These are phyloP conservation scores for Diaporthe sp. DNA, from an alignment of 2,329 filamentous ascomycete species.

Conservation along the genomic window DNA sequence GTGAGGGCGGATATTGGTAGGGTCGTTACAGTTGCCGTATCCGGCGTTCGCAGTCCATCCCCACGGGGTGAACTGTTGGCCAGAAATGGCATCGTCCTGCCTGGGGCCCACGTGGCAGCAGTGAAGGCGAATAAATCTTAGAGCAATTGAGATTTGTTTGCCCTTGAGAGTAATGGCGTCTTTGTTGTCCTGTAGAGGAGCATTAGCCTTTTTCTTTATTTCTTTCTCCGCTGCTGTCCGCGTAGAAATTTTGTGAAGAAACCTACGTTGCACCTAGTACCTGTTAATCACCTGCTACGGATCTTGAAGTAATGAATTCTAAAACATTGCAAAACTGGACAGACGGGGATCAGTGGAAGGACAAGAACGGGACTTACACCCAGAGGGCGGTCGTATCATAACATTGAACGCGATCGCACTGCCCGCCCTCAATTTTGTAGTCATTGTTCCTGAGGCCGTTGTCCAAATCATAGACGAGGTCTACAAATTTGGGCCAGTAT, in stretches of 20 bases:
- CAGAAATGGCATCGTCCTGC: not conserved
- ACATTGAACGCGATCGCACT: constrained; percentile 34
- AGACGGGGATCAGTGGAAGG: no score
- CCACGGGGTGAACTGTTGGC: constrained; percentile 41
- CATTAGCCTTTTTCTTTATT: not conserved
- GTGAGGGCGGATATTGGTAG: constrained; percentile 4
- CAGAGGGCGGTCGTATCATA: constrained; percentile 37
- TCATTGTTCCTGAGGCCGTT: not conserved
- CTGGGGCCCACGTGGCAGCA: constrained; percentile 9
- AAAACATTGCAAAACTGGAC: no score
- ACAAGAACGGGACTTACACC: not conserved
- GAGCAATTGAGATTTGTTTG: not conserved
- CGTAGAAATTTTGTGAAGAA: not conserved
- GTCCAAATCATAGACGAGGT: not conserved
- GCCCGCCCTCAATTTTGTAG: not conserved
- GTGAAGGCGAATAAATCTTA: not conserved
- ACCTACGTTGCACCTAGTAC: no score
- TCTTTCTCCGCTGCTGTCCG: not conserved
- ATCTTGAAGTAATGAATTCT: no score
- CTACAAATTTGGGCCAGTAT: not conserved
- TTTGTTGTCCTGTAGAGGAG: not conserved
- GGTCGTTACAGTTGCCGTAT: constrained; percentile 34
- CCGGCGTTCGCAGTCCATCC: constrained; percentile 31
- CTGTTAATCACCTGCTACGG: no score
- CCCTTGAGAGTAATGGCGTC: constrained; percentile 13